Base-by-base conservation (phyloP, 225 moss, liverwort and hornwort genomes). In the Anthoceros angustus region DNA sequence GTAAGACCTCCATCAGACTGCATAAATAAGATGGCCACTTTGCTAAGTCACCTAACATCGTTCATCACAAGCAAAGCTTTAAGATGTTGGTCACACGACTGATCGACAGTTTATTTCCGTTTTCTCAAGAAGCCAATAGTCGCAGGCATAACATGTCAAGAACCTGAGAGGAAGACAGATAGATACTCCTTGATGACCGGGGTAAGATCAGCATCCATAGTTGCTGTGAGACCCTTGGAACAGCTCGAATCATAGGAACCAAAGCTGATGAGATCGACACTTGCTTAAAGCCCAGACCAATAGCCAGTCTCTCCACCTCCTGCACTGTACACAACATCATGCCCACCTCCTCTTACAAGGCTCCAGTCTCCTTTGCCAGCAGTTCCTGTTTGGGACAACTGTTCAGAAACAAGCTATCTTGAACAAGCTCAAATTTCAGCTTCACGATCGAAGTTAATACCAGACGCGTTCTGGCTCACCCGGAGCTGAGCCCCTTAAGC, bases 1-100 rank as follows among this genome's bases (percentile, higher is more conserved):
- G 98, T 98, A 46, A 98, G 80, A 8, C 98, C 98, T 64, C 98
- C 98, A 68, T 98, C 98, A 60, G 98, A 98, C 72, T 98, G 98
- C 98, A 98, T 98, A 69, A 98, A 98, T 60, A 86, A 92, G 39
- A 98, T 88, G 32, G 83, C 68, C 43, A 98, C 98, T 71, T 92
- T 75, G 73, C 87, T 75, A 72, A 98, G 74, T 18, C 98, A 25
- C 82, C 82, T 82, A 75, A 64, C 81, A 42, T 90, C 94, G 20
- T 87, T 88, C 4, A 66, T 63, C 11, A 65, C 21, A 32, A 32
- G 4, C 32, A 32, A 32, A 32, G 32, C 1, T 4, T 1, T 32
- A 32, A 32, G 32, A 4, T 32, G 32, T 32, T 32, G 32, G 32
- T 32, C 32, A 32, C 1, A 4, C 32, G 4, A 32, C 32, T 32